These are phyloP conservation scores for Fragilariopsis cylindrus DNA, from an alignment of 108 stramenopile species.

Conservation along the genomic window DNA sequence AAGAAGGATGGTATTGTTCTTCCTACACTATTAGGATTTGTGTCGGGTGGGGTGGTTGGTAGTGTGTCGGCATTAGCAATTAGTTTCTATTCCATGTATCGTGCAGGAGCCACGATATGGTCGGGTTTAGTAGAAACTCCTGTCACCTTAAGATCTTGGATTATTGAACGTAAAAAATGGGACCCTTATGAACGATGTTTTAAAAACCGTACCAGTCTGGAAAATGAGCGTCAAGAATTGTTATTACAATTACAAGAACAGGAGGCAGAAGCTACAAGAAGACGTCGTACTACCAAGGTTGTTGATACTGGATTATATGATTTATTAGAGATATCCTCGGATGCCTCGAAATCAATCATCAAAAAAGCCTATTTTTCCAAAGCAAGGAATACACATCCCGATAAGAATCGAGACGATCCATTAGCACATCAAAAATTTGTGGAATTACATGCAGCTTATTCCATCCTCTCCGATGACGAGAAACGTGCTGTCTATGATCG, in stretches of 20 bases:
- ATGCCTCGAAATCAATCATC: conserved; percentile 57
- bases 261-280: conserved; percentile 2
- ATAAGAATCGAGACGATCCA: conserved; percentile 70
- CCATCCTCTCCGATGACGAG: conserved; percentile 61
- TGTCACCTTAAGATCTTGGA: not conserved
- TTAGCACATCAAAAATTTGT: conserved; percentile 69
- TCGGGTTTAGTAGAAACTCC: not conserved
- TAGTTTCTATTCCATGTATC: not conserved
- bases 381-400: conserved; percentile 80
- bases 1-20: not conserved
- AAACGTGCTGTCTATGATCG: conserved; percentile 64
- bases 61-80: not conserved
- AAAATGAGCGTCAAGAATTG: conserved; percentile 3
- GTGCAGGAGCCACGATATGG: not conserved
- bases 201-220: not conserved
- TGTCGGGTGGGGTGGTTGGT: not conserved
- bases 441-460: conserved; percentile 72
- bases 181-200: not conserved
- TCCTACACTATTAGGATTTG: not conserved
- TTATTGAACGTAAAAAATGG: conserved; percentile 3
- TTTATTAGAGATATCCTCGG: conserved; percentile 49
- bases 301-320: conserved; percentile 38
- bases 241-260: not conserved
- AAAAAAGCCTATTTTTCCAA: conserved; percentile 78
- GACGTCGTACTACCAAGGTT: not conserved